Evolutionary conservation across 1,284 basidiomycete genomes (phyloP), one percentile per base, ranked within the genome.

Genomic region (Termitomyces sp.): DNA sequence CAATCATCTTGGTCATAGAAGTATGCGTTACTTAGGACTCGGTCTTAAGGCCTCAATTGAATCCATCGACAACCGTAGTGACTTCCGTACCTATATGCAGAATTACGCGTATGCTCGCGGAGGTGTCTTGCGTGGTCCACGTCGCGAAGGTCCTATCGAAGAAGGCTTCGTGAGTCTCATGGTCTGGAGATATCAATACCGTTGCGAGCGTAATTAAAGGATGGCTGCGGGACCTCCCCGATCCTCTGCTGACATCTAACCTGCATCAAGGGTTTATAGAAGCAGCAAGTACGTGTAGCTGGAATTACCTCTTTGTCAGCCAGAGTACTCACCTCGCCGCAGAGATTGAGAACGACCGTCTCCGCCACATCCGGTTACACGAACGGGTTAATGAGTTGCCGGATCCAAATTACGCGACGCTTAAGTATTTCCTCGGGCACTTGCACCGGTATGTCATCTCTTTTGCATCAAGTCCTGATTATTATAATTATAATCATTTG

Each of bases 321-420:
- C 7, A 30, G 1, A 31, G 7, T 36, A 12, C 30, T 50, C 1
- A 51, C 54, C 13, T 51, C 21, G 19, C 33, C 38, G 49, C 67
- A 95, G 94, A 88, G 67, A 92, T 94, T 62, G 94, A 98, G 51
- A 95, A 96, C 65, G 92, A 96, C 63, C 83, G 95, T 52, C 73
- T 98, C 61, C 82, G 95, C 59, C 95, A 98, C 66, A 98, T 98
- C 61, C 83, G 94, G 49, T 74, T 99, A 56, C 96, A 99, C 65
- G 96, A 99, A 68, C 85, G 92, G 51, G 95, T 99, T 48, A 99
- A 99, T 67, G 95, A 98, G 63, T 78, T 99, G 50, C 97, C 96
- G 3, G 96, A 99, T 73, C 84, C 97, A 12, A 98, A 99, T 71
- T 99, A 99, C 67, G 93, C 97, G 0, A 98, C 96, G 1, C 78